Percentiles rank a stretch among this genome's conserved stretches.
Conservation (phyloP, 108 stramenopile genomes). For the Stephanodiscus triporus region DNA sequence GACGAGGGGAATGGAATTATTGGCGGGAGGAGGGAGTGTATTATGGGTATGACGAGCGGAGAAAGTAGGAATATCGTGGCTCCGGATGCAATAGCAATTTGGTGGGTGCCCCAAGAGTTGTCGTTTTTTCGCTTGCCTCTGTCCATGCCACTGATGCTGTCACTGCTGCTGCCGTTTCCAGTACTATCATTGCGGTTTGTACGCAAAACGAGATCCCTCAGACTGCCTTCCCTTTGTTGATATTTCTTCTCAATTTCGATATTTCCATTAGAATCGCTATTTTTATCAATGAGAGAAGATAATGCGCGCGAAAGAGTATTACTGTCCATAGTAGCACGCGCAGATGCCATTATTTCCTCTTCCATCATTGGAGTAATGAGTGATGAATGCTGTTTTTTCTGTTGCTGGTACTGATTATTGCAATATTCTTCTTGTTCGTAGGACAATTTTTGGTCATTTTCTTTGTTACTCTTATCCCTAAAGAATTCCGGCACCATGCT, state of each 20-base stretch:
- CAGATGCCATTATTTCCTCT: slow-evolving; percentile 37
- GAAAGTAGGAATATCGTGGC: slow-evolving; percentile 37
- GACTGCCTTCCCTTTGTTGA: background rate
- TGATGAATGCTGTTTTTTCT: background rate
- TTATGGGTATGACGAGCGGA: slow-evolving; percentile 36
- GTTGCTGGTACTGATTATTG: no score
- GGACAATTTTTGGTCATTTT: no score
- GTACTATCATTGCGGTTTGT: background rate
- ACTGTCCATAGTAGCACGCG: slow-evolving; percentile 26
- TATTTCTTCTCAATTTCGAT: background rate
- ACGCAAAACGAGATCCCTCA: slow-evolving; percentile 5
- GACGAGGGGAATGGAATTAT: slow-evolving; percentile 46
- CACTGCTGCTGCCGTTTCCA: slow-evolving; percentile 1
- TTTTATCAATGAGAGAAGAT: slow-evolving; percentile 21
- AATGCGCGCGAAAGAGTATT: slow-evolving; percentile 41
- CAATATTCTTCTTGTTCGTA: no score
- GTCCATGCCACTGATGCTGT: background rate
- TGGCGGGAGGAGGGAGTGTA: slow-evolving; percentile 42
- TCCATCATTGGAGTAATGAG: slow-evolving; percentile 42
- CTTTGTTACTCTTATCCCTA: no score
- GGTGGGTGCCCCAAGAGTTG: slow-evolving; percentile 36
- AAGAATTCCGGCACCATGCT: no score
- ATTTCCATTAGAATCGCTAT: background rate
- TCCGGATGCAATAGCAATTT: slow-evolving; percentile 50
- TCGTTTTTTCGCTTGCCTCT: slow-evolving; percentile 12